These are phyloP conservation scores for Tetragonia tetragonoides DNA, from an alignment of 148 eudicot species.

Conservation along the genomic window DNA sequence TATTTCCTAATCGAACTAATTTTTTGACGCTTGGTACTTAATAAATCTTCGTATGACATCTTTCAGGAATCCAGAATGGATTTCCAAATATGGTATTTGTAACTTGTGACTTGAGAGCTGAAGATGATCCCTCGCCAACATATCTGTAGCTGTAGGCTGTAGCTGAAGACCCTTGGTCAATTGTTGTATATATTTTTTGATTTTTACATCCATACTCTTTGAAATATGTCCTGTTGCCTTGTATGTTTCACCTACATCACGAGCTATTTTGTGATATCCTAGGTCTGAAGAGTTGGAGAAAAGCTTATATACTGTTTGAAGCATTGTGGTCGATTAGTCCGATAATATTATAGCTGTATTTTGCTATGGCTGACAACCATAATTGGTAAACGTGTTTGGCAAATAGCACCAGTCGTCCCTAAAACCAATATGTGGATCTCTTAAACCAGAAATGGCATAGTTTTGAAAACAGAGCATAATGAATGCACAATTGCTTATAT, in stretches of 20 bases:
- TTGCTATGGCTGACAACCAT: too few relatives aligned
- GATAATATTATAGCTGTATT: too few relatives aligned
- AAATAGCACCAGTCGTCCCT: too few relatives aligned
- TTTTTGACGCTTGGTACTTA: slow-evolving; percentile 1
- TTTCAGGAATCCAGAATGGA: not conserved
- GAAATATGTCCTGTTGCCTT: not conserved
- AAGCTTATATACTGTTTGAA: not conserved
- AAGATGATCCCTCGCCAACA: slow-evolving; percentile 6
- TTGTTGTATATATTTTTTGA: slow-evolving; percentile 14
- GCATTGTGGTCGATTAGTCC: too few relatives aligned
- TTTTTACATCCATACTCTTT: not conserved
- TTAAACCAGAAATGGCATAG: too few relatives aligned
- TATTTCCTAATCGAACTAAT: not conserved
- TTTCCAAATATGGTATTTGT: not conserved
- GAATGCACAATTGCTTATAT: too few relatives aligned
- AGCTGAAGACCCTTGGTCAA: not conserved
- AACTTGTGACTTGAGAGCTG: not conserved
- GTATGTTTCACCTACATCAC: slow-evolving; percentile 1
- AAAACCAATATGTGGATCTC: too few relatives aligned
- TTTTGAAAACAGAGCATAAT: too few relatives aligned
- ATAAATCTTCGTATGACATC: slow-evolving; percentile 6
- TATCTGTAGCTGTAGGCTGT: not conserved
- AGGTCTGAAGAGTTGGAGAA: not conserved
- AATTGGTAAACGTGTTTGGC: too few relatives aligned
- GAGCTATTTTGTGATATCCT: not conserved